Conservation (phyloP, 345 rosid genomes). For the Pistacia vera region DNA sequence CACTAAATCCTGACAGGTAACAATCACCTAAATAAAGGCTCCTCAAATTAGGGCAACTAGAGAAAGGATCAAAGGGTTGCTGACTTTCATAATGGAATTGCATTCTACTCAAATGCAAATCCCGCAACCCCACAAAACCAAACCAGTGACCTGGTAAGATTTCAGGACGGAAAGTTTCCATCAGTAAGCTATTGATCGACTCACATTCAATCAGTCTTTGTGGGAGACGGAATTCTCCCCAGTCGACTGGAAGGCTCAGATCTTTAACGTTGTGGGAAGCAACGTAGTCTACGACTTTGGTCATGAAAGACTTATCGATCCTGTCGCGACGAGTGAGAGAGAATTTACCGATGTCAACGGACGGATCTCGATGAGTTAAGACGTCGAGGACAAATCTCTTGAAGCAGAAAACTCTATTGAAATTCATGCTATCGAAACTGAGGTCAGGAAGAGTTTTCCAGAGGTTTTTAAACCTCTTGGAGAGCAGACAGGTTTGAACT, state of each 20-base stretch:
- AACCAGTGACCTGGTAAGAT: background rate
- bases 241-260: background rate
- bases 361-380: background rate
- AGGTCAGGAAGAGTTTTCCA: background rate
- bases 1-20: background rate
- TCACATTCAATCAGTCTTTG: background rate
- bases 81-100: no score
- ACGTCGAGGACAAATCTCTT: background rate
- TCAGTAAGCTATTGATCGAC: background rate
- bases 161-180: background rate
- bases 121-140: background rate
- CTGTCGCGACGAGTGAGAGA: background rate
- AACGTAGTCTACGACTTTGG: background rate
- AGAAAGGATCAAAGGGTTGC: background rate
- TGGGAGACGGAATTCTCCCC: background rate
- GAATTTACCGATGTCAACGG: background rate
- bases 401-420: background rate
- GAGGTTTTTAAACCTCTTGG: background rate
- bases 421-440: background rate
- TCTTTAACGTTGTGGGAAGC: background rate
- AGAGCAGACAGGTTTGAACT: background rate
- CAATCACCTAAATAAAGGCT: background rate
- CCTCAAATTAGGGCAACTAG: background rate
- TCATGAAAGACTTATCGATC: background rate
- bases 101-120: background rate